phyloP scores from a whole-genome alignment of 139 green algal genomes.

The Chlorella sp. region DNA sequence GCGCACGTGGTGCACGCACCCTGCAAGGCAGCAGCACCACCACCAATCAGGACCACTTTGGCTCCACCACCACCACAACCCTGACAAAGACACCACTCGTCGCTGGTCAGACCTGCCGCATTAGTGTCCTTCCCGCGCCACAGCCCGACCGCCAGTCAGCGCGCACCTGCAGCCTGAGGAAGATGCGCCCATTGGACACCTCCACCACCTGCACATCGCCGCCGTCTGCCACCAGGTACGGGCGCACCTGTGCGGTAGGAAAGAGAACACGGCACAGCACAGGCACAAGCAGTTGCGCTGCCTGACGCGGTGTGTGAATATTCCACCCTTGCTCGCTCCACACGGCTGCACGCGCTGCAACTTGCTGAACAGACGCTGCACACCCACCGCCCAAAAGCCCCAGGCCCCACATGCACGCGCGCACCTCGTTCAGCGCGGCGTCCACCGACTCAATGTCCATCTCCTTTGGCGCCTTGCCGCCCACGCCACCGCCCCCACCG shows the following conservation, averaged over 20 bases:
- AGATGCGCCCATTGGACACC: constrained; percentile 68
- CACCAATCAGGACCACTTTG: not conserved
- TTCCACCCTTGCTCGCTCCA: no score
- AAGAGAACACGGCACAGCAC: no score
- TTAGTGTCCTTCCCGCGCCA: no score
- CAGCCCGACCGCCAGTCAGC: not conserved
- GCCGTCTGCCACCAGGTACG: constrained; percentile 91
- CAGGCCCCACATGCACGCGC: not conserved
- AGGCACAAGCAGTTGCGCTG: no score
- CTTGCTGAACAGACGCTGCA: no score
- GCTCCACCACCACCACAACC: no score
- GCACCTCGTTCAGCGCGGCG: not conserved
- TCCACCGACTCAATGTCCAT: not conserved
- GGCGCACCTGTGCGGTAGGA: constrained; percentile 46
- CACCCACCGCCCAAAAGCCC: not conserved
- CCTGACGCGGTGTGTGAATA: no score
- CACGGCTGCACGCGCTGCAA: no score
- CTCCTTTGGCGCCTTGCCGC: no score
- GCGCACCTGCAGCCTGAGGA: constrained; percentile 57
- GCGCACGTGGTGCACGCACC: constrained; percentile 83
- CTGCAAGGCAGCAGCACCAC: constrained; percentile 23
- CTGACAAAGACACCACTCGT: no score
- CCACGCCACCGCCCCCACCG: no score
- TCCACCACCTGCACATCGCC: constrained; percentile 86
- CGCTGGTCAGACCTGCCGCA: no score